Conservation (phyloP, 495 filamentous ascomycete genomes). For the Aspergillus haitiensis region DNA sequence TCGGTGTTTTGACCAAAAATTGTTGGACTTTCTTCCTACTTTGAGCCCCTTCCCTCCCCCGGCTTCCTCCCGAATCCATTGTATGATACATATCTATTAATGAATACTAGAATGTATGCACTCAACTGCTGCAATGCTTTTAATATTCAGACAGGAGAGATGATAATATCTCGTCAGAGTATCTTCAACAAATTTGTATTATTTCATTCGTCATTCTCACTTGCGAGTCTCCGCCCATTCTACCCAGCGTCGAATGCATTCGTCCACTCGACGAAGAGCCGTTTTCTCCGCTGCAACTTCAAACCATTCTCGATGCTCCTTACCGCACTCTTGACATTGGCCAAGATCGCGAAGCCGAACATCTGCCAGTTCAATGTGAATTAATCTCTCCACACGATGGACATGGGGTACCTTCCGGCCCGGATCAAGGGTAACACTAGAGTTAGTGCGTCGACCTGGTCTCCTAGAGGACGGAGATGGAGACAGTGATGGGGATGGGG, state of each 20-base stretch:
- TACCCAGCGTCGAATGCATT: constrained; percentile 82
- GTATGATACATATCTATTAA: too few species aligned
- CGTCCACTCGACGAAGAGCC: constrained; percentile 75
- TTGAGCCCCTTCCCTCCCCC: too few species aligned
- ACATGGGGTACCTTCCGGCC: constrained; percentile 78
- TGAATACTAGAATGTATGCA: too few species aligned
- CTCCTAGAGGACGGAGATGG: constrained; percentile 6
- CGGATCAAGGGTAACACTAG: constrained; percentile 27
- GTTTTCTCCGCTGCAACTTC: constrained; percentile 75
- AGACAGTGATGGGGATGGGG: constrained; percentile 21
- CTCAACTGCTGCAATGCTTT: too few species aligned
- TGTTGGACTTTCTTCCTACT: too few species aligned
- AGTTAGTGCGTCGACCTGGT: background rate
- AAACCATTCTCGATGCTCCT: constrained; percentile 94
- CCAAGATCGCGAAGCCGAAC: constrained; percentile 66
- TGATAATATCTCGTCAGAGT: too few species aligned
- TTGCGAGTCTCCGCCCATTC: constrained; percentile 62
- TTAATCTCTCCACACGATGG: constrained; percentile 84
- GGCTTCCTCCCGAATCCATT: too few species aligned
- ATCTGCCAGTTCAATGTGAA: constrained; percentile 83
- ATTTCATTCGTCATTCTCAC: too few species aligned
- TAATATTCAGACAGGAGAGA: too few species aligned
- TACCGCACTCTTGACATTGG: constrained; percentile 76
- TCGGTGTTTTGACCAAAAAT: too few species aligned
- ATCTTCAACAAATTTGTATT: too few species aligned